A percentile compares a stretch with the other conserved stretches of the same genome.
These are phyloP conservation scores for Penicillium cinerascens DNA, from an alignment of 495 filamentous ascomycete genomes.

Conservation along the genomic window DNA sequence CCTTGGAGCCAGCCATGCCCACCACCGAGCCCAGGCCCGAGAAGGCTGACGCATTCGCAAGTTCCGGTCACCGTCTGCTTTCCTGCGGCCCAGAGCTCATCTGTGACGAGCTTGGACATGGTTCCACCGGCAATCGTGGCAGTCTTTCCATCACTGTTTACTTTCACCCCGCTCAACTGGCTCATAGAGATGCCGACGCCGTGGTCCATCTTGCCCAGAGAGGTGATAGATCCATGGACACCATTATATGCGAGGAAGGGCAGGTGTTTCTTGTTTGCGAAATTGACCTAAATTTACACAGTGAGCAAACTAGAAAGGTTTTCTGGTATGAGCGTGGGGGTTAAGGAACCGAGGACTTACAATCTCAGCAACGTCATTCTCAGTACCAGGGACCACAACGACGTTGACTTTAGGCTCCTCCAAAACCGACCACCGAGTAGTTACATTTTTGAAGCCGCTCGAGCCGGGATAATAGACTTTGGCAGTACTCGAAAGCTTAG, in stretches of 20 bases:
- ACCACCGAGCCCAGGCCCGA: conserved; percentile 58
- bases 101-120: conserved; percentile 26
- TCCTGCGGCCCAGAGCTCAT: conserved; percentile 28
- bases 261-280: conserved; percentile 40
- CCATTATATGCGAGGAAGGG: conserved; percentile 51
- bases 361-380: conserved; percentile 48
- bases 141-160: conserved; percentile 42
- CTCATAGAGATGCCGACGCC: conserved; percentile 49
- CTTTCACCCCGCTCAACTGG: conserved; percentile 37
- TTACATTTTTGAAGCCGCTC: conserved; percentile 34
- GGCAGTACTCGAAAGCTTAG: conserved; percentile 38
- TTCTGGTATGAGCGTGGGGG: background rate
- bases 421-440: conserved; percentile 41
- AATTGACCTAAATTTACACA: conserved; percentile 34
- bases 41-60: conserved; percentile 52
- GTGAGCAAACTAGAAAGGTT: conserved; percentile 2
- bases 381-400: conserved; percentile 47
- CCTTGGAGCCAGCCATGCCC: conserved; percentile 61
- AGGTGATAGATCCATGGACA: conserved; percentile 42
- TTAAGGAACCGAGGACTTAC: conserved; percentile 23
- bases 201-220: conserved; percentile 38
- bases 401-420: conserved; percentile 40
- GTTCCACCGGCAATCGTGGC: conserved; percentile 52
- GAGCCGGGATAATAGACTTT: conserved; percentile 45
- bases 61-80: conserved; percentile 46